A percentile compares a stretch with the other conserved stretches of the same genome.
These are phyloP conservation scores for Penicillium cinerascens DNA, from an alignment of 495 filamentous ascomycete species.

Conservation along the genomic window DNA sequence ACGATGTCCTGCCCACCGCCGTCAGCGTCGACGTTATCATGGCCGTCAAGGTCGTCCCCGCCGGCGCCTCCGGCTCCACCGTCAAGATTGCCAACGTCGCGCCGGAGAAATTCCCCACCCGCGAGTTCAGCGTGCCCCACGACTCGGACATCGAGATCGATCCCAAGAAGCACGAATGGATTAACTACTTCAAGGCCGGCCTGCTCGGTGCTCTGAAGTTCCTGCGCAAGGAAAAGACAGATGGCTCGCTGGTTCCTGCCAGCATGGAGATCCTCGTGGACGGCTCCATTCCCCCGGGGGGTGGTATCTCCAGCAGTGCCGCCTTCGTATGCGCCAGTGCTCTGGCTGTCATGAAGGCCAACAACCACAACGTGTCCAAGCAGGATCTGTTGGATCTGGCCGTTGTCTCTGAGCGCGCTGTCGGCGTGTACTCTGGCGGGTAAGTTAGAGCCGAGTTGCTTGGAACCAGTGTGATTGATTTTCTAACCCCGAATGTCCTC, in stretches of 20 bases:
- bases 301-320: slow-evolving; percentile 88
- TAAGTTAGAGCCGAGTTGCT: slow-evolving; percentile 35
- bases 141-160: slow-evolving; percentile 75
- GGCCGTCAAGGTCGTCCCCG: slow-evolving; percentile 64
- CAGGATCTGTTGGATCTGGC: slow-evolving; percentile 85
- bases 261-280: slow-evolving; percentile 89
- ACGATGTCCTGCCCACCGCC: slow-evolving; percentile 93
- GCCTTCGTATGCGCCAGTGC: slow-evolving; percentile 91
- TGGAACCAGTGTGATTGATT: neutral
- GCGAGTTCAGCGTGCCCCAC: slow-evolving; percentile 68
- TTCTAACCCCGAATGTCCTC: neutral
- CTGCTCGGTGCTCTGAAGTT: slow-evolving; percentile 77
- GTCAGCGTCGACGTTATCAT: slow-evolving; percentile 87
- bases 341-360: slow-evolving; percentile 81
- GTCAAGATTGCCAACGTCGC: slow-evolving; percentile 77
- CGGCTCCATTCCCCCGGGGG: slow-evolving; percentile 86
- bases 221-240: slow-evolving; percentile 60
- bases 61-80: slow-evolving; percentile 36
- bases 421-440: slow-evolving; percentile 96
- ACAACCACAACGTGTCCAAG: slow-evolving; percentile 83
- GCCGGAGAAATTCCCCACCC: slow-evolving; percentile 67
- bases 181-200: slow-evolving; percentile 96
- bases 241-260: slow-evolving; percentile 54
- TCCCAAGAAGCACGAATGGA: slow-evolving; percentile 83
- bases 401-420: slow-evolving; percentile 88